These are phyloP conservation scores for Phytophthora ohioensis DNA, from an alignment of 352 stramenopile species.

Conservation along the genomic window DNA sequence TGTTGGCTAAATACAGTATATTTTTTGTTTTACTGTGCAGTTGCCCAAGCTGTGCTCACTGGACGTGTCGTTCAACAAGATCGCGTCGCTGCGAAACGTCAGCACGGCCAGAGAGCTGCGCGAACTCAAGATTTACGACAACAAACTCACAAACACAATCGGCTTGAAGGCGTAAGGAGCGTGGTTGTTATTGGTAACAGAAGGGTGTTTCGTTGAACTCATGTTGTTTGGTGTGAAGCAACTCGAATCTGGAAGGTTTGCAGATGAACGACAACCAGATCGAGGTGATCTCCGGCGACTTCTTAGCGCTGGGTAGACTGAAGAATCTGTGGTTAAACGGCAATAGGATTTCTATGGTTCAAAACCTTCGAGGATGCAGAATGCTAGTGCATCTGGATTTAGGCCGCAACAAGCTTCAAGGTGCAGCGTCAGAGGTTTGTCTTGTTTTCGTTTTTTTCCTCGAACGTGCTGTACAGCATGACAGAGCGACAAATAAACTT, in stretches of 20 bases:
- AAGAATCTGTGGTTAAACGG: constrained; percentile 79
- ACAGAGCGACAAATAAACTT: too few species aligned
- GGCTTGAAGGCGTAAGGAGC: constrained; percentile 58
- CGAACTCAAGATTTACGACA: constrained; percentile 87
- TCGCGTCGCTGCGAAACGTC: constrained; percentile 66
- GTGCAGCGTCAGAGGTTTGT: constrained; percentile 53
- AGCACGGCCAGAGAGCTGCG: constrained; percentile 68
- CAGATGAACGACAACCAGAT: constrained; percentile 83
- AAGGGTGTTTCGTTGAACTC: background rate
- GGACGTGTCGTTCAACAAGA: constrained; percentile 83
- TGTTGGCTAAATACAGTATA: background rate
- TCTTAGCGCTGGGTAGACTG: constrained; percentile 69
- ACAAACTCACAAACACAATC: constrained; percentile 62
- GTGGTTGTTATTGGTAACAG: background rate
- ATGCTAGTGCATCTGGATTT: constrained; percentile 76
- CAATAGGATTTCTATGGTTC: constrained; percentile 61
- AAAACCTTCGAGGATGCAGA: constrained; percentile 60
- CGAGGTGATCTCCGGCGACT: constrained; percentile 61
- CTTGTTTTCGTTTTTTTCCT: background rate
- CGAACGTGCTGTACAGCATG: background rate
- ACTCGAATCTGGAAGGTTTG: constrained; percentile 69
- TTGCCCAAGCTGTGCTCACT: constrained; percentile 77
- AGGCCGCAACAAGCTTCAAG: constrained; percentile 63
- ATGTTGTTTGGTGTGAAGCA: constrained; percentile 40
- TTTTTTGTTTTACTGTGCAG: constrained; percentile 31